phyloP scores from a whole-genome alignment of 768 basidiomycete genomes.

The Steccherinum ochraceum region DNA sequence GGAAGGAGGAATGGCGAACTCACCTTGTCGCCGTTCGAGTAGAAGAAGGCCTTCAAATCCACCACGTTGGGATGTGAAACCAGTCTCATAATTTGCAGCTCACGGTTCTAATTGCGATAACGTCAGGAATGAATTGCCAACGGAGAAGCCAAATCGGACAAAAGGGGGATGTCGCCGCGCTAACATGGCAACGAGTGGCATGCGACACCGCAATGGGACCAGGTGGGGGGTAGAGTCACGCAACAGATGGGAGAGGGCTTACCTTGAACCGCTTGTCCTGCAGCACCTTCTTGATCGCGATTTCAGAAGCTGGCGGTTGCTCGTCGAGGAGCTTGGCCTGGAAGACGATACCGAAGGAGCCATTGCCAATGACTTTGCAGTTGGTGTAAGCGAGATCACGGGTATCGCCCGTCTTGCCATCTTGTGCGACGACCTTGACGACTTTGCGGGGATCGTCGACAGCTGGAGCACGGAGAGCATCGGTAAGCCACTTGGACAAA shows the following conservation, averaged over 20 bases:
- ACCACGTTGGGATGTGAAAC: constrained; percentile 97
- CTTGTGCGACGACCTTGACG: constrained; percentile 90
- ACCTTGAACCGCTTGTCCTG: constrained; percentile 99
- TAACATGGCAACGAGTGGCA: neutral
- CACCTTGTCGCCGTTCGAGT: constrained; percentile 99
- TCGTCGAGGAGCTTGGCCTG: constrained; percentile 80
- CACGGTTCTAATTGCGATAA: constrained; percentile 71
- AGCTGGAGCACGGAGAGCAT: constrained; percentile 38
- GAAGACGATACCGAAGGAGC: constrained; percentile 98
- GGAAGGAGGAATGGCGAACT: constrained; percentile 13
- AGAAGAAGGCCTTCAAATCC: constrained; percentile 97
- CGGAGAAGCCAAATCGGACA: neutral
- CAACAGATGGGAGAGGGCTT: constrained; percentile 22
- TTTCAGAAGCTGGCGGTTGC: constrained; percentile 68
- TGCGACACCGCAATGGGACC: neutral
- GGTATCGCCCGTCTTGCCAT: constrained; percentile 89
- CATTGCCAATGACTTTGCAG: constrained; percentile 98
- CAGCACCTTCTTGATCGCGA: constrained; percentile 99
- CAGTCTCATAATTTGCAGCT: constrained; percentile 97
- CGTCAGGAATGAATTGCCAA: neutral
- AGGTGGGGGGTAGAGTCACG: neutral
- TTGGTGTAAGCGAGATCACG: constrained; percentile 90
- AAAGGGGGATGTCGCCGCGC: neutral
- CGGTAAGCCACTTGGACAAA: constrained; percentile 5
- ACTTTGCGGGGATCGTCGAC: constrained; percentile 97